Conservation (phyloP, 257 asterid genomes). For the Linderniella brevidens region DNA sequence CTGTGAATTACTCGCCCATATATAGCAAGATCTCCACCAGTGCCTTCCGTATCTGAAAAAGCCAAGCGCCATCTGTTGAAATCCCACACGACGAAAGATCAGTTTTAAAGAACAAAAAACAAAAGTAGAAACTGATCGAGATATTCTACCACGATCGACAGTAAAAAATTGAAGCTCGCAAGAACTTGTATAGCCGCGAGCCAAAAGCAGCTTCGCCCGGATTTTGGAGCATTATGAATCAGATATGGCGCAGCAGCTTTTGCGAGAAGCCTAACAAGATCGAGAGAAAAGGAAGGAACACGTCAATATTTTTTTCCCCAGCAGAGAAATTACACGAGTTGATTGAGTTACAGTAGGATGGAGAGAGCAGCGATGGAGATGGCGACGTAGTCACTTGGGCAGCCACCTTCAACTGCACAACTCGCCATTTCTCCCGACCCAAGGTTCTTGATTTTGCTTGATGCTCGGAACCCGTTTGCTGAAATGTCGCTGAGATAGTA, state of each 20-base stretch:
- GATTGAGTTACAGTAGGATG: conserved; percentile 30
- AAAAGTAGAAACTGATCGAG: conserved; percentile 4
- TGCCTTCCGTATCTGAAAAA: conserved; percentile 35
- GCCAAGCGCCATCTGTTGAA: conserved; percentile 56
- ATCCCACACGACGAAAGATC: conserved; percentile 12
- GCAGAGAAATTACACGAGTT: background rate
- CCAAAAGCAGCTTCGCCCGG: conserved; percentile 76
- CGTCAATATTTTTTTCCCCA: background rate
- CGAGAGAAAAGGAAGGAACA: conserved; percentile 5
- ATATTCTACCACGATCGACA: conserved; percentile 50
- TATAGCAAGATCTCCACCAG: conserved; percentile 85
- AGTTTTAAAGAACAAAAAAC: background rate
- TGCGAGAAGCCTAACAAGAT: conserved; percentile 48
- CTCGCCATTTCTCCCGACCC: conserved; percentile 26
- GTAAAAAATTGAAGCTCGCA: conserved; percentile 68
- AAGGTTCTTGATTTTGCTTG: too few species aligned
- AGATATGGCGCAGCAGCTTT: conserved; percentile 39
- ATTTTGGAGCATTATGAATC: conserved; percentile 47
- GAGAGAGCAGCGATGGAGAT: conserved; percentile 44
- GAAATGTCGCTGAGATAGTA: too few species aligned
- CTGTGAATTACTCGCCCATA: conserved; percentile 48
- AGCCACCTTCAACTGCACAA: conserved; percentile 67
- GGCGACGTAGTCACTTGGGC: conserved; percentile 68
- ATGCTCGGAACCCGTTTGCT: too few species aligned
- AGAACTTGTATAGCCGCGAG: conserved; percentile 57